These are phyloP conservation scores for Ehretia macrophylla DNA, from an alignment of 257 asterid genomes.

Conservation along the genomic window DNA sequence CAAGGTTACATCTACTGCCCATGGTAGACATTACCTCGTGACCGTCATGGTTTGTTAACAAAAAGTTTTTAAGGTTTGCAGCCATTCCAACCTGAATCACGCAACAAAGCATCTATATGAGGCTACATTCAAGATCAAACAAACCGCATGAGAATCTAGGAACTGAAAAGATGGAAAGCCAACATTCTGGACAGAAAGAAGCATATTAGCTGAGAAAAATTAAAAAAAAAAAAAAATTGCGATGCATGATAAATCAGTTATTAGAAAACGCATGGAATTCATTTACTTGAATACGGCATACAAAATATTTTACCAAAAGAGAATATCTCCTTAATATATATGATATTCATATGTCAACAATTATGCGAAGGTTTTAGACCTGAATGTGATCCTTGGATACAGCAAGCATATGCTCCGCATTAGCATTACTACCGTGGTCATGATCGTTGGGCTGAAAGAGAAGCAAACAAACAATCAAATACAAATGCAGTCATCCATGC, in stretches of 20 bases:
- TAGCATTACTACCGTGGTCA: conserved; percentile 63
- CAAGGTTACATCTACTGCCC: background rate
- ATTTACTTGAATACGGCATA: background rate
- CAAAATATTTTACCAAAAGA: background rate
- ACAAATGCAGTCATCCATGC: background rate
- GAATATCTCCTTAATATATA: background rate
- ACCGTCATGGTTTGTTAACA: conserved; percentile 61
- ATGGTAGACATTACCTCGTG: conserved; percentile 49
- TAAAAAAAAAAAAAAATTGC: background rate
- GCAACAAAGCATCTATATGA: conserved; percentile 3
- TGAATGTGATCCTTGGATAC: conserved; percentile 83
- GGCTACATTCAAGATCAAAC: background rate
- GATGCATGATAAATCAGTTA: background rate
- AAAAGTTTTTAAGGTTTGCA: conserved; percentile 71
- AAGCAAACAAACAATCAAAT: conserved; percentile 1
- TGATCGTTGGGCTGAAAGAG: conserved; percentile 74
- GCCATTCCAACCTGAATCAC: conserved; percentile 74
- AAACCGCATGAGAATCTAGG: background rate
- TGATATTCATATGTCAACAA: background rate
- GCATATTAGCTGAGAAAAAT: background rate
- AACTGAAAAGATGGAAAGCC: background rate
- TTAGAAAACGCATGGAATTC: background rate
- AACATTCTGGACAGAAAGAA: background rate
- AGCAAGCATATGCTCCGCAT: conserved; percentile 52
- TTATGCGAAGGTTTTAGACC: conserved; percentile 30